A percentile compares a stretch with the other conserved stretches of the same genome.
These are phyloP conservation scores for Podospora pseudoanserina DNA, from an alignment of 495 filamentous ascomycete species.

Conservation along the genomic window DNA sequence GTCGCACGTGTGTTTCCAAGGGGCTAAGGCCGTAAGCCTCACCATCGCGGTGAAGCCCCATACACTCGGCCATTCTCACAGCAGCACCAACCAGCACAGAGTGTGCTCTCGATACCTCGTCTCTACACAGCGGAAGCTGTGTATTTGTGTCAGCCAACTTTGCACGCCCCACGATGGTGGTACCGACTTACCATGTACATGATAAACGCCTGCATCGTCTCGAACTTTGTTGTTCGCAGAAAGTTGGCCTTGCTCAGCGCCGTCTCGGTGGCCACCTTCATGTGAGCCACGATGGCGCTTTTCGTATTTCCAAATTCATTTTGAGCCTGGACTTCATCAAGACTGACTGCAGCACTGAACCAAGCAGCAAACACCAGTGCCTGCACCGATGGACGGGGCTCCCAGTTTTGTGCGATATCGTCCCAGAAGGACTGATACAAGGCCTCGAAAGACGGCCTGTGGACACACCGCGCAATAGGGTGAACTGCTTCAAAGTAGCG, in stretches of 20 bases:
- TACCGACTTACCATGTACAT: constrained; percentile 61
- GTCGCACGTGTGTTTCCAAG: constrained; percentile 67
- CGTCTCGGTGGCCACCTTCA: constrained; percentile 61
- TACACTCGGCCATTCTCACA: constrained; percentile 69
- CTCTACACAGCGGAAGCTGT: constrained; percentile 65
- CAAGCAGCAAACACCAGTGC: constrained; percentile 64
- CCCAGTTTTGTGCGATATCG: constrained; percentile 49
- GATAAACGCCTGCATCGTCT: constrained; percentile 70
- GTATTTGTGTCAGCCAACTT: constrained; percentile 15
- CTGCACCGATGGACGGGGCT: constrained; percentile 60
- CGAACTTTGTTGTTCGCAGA: constrained; percentile 62
- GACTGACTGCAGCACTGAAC: constrained; percentile 64
- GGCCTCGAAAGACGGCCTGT: constrained; percentile 60
- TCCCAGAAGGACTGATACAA: constrained; percentile 63
- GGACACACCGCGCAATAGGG: constrained; percentile 59
- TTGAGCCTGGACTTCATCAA: constrained; percentile 50
- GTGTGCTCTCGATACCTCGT: constrained; percentile 66
- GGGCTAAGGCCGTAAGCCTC: constrained; percentile 58
- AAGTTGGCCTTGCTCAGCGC: constrained; percentile 64
- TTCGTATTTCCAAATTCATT: constrained; percentile 51
- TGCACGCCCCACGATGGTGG: background rate
- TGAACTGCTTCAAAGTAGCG: constrained; percentile 67
- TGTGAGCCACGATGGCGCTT: constrained; percentile 50
- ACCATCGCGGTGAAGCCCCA: constrained; percentile 74
- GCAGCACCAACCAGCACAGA: constrained; percentile 66